Base-by-base conservation (phyloP, 306 rosid genomes). In the Sicyos edulis region DNA sequence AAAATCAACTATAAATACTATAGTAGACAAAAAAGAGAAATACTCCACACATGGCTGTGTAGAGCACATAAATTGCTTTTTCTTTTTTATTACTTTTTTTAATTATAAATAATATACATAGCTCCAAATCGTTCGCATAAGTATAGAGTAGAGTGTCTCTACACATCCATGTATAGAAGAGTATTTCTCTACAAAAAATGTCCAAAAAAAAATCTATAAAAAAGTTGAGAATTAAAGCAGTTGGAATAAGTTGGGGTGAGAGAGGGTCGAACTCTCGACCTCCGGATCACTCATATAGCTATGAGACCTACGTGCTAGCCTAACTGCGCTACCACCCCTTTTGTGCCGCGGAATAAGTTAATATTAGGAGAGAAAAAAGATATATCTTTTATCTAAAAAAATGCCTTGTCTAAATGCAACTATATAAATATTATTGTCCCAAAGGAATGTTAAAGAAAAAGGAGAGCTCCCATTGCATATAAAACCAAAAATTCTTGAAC, bases 221-320 rank as follows among this genome's bases (percentile, higher is more conserved):
- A 60, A 60, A 60, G 32, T 29, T 60, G 11, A 14, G 15, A 14
- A 26, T 13, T 6, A 60, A 5, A 26, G 14, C 5, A 26, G 6
- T n/a, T n/a, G n/a, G n/a, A n/a, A n/a, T n/a, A n/a, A n/a, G n/a
- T n/a, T n/a, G n/a, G n/a, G 64, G 64, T 24, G 64, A 58, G 40
- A 58, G 64, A 24, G 64, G 64, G 42, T 58, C n/a, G 64, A 58
- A 58, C 64, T 58, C 64, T 58, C 64, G 40, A 58, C 42, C 64
- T 58, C 64, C 24, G 59, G 59, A 54, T 54, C 1, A 16, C 59
- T 54, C 59, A 6, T 7, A 13, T 6, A 54, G 59, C 59, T 54
- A 54, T 54, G 59, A 54, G 59, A 54, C 59, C 59, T 54, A 54
- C 59, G 59, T 24, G 59, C 59, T 54, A n/a, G 59, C 59, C 59